Evolutionary conservation across 1,139 yeast genomes (phyloP), one percentile per base, ranked within the genome.

Genomic region (Yamadazyma friedrichii): DNA sequence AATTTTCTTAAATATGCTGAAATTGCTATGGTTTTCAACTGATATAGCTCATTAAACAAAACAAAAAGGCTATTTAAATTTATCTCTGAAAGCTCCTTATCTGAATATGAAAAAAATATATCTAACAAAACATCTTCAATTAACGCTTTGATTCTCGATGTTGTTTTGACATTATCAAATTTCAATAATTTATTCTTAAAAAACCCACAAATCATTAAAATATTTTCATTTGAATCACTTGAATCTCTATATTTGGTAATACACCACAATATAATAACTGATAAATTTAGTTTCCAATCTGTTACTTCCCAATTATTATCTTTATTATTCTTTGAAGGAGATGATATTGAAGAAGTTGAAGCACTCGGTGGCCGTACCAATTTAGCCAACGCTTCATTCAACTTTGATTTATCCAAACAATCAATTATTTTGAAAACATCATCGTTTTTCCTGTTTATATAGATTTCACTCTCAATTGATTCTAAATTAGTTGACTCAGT

Each of bases 1-100:
- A 88, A 64, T 48, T 84, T 79, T 53, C 96, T 67, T 43, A 88
- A 67, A 52, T 88, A 89, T 0, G 87, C 76, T 0, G 91, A 81
- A 2, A 84, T 75, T 1, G 78, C 65, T 26, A 83, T 70, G 20
- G 82, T 58, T 36, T 76, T 74, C 36, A 76, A 58, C 31, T 69
- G 73, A 38, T 74, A 70, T 9, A 84, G 58, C 52, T 80, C 85
- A 46, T 79, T 74, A 15, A 84, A 66, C 36, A 85, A 61, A 6
- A 75, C 69, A 49, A 74, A 74, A 22, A 85, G 58, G 39, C 67
- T 65, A 36, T 62, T 56, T 44, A 64, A 52, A 13, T 52, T 46
- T 5, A 55, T 42, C 11, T 39, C 38, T 9, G 52, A 43, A 2
- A 50, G 38, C 8, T 62, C 62, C 6, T 58, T 62, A 40, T 70